These are phyloP conservation scores for Boletus edulis DNA, from an alignment of 768 basidiomycete genomes.

Conservation along the genomic window DNA sequence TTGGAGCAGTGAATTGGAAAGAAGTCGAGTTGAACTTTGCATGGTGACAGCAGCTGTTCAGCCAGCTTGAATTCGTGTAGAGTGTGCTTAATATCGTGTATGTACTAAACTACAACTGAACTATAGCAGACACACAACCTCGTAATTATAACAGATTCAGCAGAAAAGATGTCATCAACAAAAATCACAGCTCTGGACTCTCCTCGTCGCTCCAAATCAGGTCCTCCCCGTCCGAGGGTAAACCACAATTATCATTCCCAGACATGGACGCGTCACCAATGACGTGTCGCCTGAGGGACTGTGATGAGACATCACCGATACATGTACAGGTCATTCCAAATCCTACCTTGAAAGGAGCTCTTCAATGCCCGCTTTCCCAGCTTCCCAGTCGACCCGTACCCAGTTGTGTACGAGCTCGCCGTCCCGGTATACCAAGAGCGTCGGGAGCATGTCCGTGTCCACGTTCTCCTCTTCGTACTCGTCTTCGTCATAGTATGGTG, in stretches of 20 bases:
- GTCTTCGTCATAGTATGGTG: slow-evolving; percentile 36
- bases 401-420: slow-evolving; percentile 86
- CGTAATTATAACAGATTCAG: no score
- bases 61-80: no score
- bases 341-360: slow-evolving; percentile 61
- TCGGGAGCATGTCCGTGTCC: slow-evolving; percentile 78
- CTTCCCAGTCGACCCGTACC: slow-evolving; percentile 89
- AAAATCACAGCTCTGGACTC: not conserved
- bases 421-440: slow-evolving; percentile 72
- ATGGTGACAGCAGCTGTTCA: no score
- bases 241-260: slow-evolving; percentile 43
- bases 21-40: no score
- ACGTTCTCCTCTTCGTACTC: slow-evolving; percentile 59
- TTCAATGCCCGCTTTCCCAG: slow-evolving; percentile 62
- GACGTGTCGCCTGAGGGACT: slow-evolving; percentile 24
- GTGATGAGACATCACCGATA: not conserved
- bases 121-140: no score
- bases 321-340: not conserved
- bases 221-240: slow-evolving; percentile 51
- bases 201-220: slow-evolving; percentile 54
- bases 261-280: slow-evolving; percentile 10
- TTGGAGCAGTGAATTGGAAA: not conserved
- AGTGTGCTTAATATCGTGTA: no score
- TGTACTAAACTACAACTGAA: no score
- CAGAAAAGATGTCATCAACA: no score